Evolutionary conservation across 2,329 filamentous ascomycete species (phyloP).

Genomic region (Sporothrix protearum): DNA sequence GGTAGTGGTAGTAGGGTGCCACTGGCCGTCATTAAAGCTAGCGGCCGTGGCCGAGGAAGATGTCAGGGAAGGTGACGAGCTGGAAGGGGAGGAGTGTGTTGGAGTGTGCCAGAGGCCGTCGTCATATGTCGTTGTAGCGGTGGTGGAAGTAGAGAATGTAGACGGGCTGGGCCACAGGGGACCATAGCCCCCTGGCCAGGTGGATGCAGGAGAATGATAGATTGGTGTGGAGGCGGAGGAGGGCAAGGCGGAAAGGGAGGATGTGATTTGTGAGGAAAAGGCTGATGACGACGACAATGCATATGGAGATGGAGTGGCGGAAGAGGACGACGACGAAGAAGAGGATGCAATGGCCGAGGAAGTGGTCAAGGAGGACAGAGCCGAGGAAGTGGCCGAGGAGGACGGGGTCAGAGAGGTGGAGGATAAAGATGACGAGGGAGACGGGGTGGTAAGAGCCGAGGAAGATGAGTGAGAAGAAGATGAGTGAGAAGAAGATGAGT

Average conservation of each 20-base stretch:
- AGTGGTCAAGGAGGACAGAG: not conserved
- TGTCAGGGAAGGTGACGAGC: not conserved
- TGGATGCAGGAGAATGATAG: not conserved
- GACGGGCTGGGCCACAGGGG: not conserved
- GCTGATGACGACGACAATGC: not conserved
- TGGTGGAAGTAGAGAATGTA: constrained; percentile 9
- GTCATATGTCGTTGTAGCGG: not conserved
- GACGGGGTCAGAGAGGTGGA: not conserved
- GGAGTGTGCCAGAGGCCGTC: constrained; percentile 9
- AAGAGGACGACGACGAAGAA: not conserved
- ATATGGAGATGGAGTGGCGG: not conserved
- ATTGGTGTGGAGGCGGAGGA: not conserved
- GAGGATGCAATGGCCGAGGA: not conserved
- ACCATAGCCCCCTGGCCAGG: not conserved
- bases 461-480: not conserved
- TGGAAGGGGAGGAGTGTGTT: not conserved
- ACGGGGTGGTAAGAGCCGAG: too few relatives aligned
- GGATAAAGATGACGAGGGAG: not conserved
- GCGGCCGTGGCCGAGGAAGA: constrained; percentile 13
- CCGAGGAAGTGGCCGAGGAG: not conserved
- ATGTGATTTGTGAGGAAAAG: not conserved
- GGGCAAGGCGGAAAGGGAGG: not conserved
- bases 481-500: not conserved
- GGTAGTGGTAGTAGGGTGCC: not conserved
- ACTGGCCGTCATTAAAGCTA: not conserved